Conservation (phyloP, 768 basidiomycete species). For the Calvatia gigantea region DNA sequence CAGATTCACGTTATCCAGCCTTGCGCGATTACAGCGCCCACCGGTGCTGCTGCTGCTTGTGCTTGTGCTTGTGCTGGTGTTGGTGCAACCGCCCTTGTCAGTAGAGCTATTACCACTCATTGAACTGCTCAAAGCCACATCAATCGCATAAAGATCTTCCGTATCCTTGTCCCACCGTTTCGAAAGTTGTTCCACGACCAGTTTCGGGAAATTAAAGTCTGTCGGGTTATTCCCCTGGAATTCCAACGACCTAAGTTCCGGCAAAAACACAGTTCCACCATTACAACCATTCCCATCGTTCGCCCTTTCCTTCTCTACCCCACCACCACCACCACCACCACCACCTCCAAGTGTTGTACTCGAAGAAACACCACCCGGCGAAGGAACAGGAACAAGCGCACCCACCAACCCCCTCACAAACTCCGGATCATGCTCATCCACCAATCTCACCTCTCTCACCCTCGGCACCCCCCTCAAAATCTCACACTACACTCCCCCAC, state of each 20-base stretch:
- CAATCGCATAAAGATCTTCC: neutral
- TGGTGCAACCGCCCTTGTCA: neutral
- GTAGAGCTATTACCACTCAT: neutral
- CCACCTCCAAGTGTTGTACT: too few species aligned
- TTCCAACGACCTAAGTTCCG: conserved; percentile 2
- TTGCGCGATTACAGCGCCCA: neutral
- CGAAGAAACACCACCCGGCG: neutral
- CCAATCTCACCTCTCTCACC: conserved; percentile 1
- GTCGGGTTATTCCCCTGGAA: conserved; percentile 4
- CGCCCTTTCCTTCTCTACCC: neutral
- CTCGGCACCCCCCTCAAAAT: conserved; percentile 5
- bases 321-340: neutral
- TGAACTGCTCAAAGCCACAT: neutral
- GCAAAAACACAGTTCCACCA: conserved; percentile 7
- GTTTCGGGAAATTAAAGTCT: neutral
- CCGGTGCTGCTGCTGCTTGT: neutral
- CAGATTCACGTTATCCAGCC: conserved; percentile 6
- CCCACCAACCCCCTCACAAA: conserved; percentile 9
- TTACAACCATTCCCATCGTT: too few species aligned
- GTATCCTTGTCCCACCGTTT: conserved; percentile 5
- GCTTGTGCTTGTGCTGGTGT: too few species aligned
- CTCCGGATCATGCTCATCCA: conserved; percentile 8
- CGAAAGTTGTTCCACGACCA: conserved; percentile 2
- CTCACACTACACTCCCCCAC: conserved; percentile 5
- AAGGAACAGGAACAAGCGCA: neutral